These are phyloP conservation scores for Flaveria trinervia DNA, from an alignment of 129 eudicot species.

Conservation along the genomic window DNA sequence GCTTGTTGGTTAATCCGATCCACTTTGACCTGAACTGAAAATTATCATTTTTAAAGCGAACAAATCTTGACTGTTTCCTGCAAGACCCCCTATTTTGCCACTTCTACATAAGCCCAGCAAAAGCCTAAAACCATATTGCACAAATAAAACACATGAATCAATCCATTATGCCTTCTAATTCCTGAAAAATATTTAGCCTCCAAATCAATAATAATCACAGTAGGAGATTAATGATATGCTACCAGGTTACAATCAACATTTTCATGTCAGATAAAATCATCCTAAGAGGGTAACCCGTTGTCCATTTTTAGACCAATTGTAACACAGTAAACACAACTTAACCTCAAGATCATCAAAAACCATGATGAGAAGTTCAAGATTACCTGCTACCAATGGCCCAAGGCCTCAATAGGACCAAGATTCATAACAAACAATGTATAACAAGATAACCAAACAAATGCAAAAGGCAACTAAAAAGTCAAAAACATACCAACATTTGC, in stretches of 20 bases:
- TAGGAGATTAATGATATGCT: neutral
- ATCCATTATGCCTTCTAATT: neutral
- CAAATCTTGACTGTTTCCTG: no score
- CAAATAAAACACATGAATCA: neutral
- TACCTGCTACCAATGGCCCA: neutral
- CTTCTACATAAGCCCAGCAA: no score
- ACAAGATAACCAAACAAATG: neutral
- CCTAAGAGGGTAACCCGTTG: neutral
- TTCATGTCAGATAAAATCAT: neutral
- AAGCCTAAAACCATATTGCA: no score
- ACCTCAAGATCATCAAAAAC: neutral
- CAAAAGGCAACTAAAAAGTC: neutral
- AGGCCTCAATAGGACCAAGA: neutral
- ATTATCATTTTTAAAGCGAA: neutral
- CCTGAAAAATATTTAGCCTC: neutral
- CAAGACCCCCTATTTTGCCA: no score
- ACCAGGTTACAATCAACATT: neutral
- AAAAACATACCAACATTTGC: conserved; percentile 68
- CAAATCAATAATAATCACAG: neutral
- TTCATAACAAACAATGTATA: neutral
- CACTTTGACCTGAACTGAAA: neutral
- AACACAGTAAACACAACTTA: neutral
- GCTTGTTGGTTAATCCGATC: neutral
- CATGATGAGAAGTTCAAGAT: neutral
- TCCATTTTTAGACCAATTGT: no score